phyloP scores from a whole-genome alignment of 169 alveolate genomes.

The Miamiensis avidus region DNA sequence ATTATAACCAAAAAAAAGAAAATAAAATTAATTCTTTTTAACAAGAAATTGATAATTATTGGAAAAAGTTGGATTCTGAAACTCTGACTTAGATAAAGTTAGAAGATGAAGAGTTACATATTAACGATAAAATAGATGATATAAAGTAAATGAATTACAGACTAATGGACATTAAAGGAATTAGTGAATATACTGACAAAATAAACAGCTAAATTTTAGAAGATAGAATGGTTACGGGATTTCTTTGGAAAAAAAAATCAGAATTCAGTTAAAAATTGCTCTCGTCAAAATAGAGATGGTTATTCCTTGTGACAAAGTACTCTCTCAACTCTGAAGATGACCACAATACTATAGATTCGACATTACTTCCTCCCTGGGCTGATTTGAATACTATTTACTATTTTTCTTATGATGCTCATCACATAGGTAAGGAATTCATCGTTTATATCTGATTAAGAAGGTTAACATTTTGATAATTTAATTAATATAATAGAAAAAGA shows the following conservation, averaged over 20 bases:
- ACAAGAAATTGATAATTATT: not conserved
- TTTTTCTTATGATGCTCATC: not conserved
- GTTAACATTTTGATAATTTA: not conserved
- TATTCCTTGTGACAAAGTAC: too few species aligned
- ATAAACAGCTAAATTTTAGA: not conserved
- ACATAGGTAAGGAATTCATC: not conserved
- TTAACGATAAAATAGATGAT: not conserved
- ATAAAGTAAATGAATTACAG: not conserved
- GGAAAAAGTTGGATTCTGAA: not conserved
- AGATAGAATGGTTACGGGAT: not conserved
- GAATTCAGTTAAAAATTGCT: not conserved
- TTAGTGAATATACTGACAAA: not conserved
- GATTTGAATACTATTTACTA: not conserved
- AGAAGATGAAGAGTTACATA: not conserved
- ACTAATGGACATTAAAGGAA: too few species aligned
- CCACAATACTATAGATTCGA: not conserved
- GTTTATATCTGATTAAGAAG: not conserved
- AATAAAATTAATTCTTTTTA: too few species aligned
- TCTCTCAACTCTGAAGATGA: not conserved
- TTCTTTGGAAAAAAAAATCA: not conserved
- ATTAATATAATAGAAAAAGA: not conserved
- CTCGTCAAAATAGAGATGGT: not conserved
- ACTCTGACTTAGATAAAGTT: not conserved
- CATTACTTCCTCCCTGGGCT: not conserved
- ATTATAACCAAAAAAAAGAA: too few species aligned